phyloP scores from a whole-genome alignment of 2,329 filamentous ascomycete genomes.

The Chrysoporthe puriensis region DNA sequence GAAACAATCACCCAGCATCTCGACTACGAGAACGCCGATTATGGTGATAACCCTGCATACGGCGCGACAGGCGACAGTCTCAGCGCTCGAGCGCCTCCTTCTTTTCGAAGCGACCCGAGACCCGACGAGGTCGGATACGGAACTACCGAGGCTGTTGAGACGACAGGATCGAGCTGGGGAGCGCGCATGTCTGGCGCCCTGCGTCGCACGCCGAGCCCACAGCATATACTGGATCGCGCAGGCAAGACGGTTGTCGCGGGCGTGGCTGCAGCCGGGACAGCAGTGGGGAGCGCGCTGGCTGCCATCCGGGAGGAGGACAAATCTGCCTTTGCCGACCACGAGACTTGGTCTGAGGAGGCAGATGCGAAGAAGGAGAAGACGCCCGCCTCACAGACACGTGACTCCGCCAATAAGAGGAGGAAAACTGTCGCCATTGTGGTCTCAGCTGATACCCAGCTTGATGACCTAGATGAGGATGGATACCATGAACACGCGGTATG shows the following conservation, averaged over 20 bases:
- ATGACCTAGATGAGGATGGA: slow-evolving; percentile 61
- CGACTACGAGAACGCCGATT: slow-evolving; percentile 53
- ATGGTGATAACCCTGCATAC: slow-evolving; percentile 56
- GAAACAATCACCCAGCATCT: slow-evolving; percentile 54
- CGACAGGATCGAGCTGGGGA: slow-evolving; percentile 62
- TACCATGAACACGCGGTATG: slow-evolving; percentile 82
- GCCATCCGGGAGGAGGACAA: slow-evolving; percentile 85
- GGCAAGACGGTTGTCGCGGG: slow-evolving; percentile 81
- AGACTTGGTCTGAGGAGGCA: slow-evolving; percentile 90
- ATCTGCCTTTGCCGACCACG: slow-evolving; percentile 80
- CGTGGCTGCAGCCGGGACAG: slow-evolving; percentile 80
- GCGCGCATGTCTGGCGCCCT: slow-evolving; percentile 80
- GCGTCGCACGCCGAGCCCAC: slow-evolving; percentile 80
- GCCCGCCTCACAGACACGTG: slow-evolving; percentile 39
- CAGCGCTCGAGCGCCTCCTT: slow-evolving; percentile 42
- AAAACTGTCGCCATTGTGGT: slow-evolving; percentile 89
- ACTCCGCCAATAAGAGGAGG: slow-evolving; percentile 52
- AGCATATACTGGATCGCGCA: slow-evolving; percentile 84
- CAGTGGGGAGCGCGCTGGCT: slow-evolving; percentile 78
- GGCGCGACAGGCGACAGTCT: slow-evolving; percentile 45
- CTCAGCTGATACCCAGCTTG: slow-evolving; percentile 71
- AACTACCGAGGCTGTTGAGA: slow-evolving; percentile 42
- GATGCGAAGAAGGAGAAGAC: slow-evolving; percentile 63
- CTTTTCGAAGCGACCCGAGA: slow-evolving; percentile 43
- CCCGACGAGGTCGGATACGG: slow-evolving; percentile 47